Conservation (phyloP, 495 filamentous ascomycete genomes). For the Cercophora scortea region DNA sequence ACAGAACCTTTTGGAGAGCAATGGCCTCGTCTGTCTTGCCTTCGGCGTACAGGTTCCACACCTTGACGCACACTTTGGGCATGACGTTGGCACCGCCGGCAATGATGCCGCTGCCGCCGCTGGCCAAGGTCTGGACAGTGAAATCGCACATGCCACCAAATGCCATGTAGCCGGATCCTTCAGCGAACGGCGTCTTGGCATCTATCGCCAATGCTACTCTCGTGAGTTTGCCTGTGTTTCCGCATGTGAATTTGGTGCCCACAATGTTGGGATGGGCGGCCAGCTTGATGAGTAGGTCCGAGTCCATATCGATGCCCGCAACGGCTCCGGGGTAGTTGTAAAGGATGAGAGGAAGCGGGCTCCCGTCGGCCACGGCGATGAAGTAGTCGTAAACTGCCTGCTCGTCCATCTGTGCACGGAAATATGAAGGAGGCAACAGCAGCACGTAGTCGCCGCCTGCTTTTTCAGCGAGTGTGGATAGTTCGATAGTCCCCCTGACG, state of each 20-base stretch:
- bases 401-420: slow-evolving; percentile 71
- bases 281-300: slow-evolving; percentile 74
- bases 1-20: slow-evolving; percentile 61
- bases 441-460: slow-evolving; percentile 75
- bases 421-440: slow-evolving; percentile 76
- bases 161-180: slow-evolving; percentile 69
- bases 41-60: slow-evolving; percentile 71
- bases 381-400: slow-evolving; percentile 71
- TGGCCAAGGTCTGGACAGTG: slow-evolving; percentile 70
- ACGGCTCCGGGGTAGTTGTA: slow-evolving; percentile 93
- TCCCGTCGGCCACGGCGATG: slow-evolving; percentile 63
- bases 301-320: slow-evolving; percentile 88
- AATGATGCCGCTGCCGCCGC: slow-evolving; percentile 77
- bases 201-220: slow-evolving; percentile 71
- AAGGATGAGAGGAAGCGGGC: slow-evolving; percentile 70
- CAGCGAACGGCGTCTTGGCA: slow-evolving; percentile 58
- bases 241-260: slow-evolving; percentile 88
- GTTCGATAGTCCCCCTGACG: slow-evolving; percentile 66
- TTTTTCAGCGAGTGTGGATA: slow-evolving; percentile 58
- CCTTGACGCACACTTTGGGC: slow-evolving; percentile 70
- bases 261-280: slow-evolving; percentile 77
- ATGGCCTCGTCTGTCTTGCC: slow-evolving; percentile 69
- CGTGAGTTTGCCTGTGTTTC: slow-evolving; percentile 81
- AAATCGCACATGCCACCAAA: slow-evolving; percentile 89
- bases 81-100: slow-evolving; percentile 83